phyloP scores from a whole-genome alignment of 768 basidiomycete genomes.

The Paxillus involutus region DNA sequence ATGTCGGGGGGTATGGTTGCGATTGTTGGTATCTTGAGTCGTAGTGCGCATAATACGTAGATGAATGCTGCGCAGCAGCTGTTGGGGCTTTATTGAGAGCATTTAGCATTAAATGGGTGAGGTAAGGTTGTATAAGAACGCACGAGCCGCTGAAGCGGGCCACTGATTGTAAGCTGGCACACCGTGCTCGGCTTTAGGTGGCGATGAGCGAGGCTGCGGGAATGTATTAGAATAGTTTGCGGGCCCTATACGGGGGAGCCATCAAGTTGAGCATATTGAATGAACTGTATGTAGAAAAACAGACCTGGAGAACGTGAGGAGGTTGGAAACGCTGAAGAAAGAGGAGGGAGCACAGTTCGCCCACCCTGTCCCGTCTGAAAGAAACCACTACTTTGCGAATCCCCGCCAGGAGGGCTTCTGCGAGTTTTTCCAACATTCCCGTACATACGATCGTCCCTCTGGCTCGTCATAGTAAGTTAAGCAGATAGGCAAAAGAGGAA shows the following conservation, averaged over 20 bases:
- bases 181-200: conserved; percentile 58
- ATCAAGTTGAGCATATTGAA: conserved; percentile 58
- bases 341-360: conserved; percentile 85
- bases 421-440: conserved; percentile 61
- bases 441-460: conserved; percentile 72
- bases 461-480: conserved; percentile 65
- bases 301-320: conserved; percentile 83
- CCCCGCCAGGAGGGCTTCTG: conserved; percentile 63
- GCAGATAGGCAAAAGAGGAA: conserved; percentile 58
- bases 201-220: conserved; percentile 65
- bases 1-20: conserved; percentile 44
- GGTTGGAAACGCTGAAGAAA: conserved; percentile 83
- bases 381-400: conserved; percentile 61
- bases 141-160: conserved; percentile 32
- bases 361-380: conserved; percentile 84
- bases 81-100: conserved; percentile 14
- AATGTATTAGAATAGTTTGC: conserved; percentile 55
- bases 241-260: conserved; percentile 59
- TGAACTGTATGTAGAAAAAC: conserved; percentile 59
- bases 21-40: conserved; percentile 47
- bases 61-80: conserved; percentile 49
- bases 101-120: not conserved
- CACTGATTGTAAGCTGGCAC: conserved; percentile 49
- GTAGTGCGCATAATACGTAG: conserved; percentile 54
- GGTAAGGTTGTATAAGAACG: conserved; percentile 25